Conservation (phyloP, 768 basidiomycete genomes). For the Steccherinum ochraceum region DNA sequence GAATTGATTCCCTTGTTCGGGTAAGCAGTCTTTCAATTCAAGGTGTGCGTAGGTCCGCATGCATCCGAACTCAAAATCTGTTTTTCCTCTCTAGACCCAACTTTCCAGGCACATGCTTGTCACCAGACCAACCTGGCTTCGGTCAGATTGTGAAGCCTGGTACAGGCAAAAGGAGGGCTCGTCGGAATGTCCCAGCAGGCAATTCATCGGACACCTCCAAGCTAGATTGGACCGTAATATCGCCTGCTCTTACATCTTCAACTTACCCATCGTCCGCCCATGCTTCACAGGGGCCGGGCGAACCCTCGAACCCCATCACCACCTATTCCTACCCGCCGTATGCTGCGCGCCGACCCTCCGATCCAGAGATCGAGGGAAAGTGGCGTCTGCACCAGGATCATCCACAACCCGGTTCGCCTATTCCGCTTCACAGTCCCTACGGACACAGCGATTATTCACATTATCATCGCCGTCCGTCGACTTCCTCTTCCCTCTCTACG, state of each 20-base stretch:
- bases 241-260: constrained; percentile 24
- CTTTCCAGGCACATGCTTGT: constrained; percentile 77
- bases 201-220: constrained; percentile 25
- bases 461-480: neutral
- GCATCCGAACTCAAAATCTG: neutral
- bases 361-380: neutral
- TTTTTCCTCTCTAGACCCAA: constrained; percentile 49
- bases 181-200: constrained; percentile 42
- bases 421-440: constrained; percentile 22
- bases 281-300: constrained; percentile 1
- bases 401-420: constrained; percentile 15
- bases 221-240: constrained; percentile 44
- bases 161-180: constrained; percentile 53
- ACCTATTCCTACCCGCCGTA: constrained; percentile 9
- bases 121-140: constrained; percentile 82
- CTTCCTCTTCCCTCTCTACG: neutral
- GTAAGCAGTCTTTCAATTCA: constrained; percentile 32
- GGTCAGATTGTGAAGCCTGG: constrained; percentile 66
- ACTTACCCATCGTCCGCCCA: constrained; percentile 4
- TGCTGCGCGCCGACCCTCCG: constrained; percentile 13
- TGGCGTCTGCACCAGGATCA: neutral
- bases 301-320: constrained; percentile 3
- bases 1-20: constrained; percentile 86
- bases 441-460: neutral
- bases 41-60: too few species aligned